Conservation (phyloP, 306 rosid genomes). For the Echinosophora koreensis region DNA sequence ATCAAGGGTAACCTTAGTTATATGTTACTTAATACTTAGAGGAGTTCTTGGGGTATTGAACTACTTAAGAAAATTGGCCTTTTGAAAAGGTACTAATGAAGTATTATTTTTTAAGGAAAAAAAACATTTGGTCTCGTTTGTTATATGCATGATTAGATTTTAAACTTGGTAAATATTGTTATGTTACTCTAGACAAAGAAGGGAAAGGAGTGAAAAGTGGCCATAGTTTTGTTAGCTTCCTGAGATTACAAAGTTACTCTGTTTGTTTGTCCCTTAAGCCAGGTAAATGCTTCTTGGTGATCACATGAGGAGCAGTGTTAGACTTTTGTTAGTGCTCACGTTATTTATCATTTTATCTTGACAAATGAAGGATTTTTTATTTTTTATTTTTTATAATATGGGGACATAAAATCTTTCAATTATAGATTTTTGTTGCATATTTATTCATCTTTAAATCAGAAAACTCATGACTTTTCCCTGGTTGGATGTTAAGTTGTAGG, state of each 20-base stretch:
- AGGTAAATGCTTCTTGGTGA: constrained; percentile 10
- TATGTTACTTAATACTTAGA: neutral
- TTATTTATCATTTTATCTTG: neutral
- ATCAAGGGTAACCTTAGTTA: neutral
- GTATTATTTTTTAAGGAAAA: neutral
- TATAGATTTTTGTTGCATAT: neutral
- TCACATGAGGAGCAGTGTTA: constrained; percentile 11
- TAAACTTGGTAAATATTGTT: neutral
- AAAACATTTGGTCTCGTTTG: neutral
- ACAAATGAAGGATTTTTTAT: neutral
- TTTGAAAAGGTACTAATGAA: neutral
- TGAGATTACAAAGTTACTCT: neutral
- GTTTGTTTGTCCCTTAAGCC: neutral
- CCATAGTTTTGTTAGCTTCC: constrained; percentile 21
- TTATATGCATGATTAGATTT: constrained; percentile 5
- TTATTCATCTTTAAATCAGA: constrained; percentile 13
- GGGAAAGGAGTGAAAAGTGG: constrained; percentile 3
- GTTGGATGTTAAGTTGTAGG: constrained; percentile 43
- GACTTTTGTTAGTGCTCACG: constrained; percentile 14
- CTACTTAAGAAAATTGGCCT: neutral
- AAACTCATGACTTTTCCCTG: constrained; percentile 27
- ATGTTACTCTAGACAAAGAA: constrained; percentile 12
- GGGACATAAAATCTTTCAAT: neutral
- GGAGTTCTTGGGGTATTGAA: constrained; percentile 12
- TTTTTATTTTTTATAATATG: neutral